Conservation (phyloP, 805 yeast genomes). For the Metschnikowia similis region DNA sequence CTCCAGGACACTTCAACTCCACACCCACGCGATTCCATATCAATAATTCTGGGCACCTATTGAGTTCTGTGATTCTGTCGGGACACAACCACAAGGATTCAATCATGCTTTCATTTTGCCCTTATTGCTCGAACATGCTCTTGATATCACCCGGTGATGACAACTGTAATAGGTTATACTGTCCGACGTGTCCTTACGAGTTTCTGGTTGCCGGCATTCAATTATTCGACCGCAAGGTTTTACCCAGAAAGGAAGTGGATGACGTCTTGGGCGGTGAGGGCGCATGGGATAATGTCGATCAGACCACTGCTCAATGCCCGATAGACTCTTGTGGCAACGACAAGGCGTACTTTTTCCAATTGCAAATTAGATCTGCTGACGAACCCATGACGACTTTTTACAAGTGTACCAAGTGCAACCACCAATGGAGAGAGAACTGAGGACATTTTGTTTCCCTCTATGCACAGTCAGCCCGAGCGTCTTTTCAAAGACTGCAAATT, state of each 20-base stretch:
- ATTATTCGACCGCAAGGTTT: conserved; percentile 76
- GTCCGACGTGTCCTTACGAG: conserved; percentile 94
- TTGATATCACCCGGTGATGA: conserved; percentile 55
- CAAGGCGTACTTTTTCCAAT: conserved; percentile 93
- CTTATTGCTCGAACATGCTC: conserved; percentile 89
- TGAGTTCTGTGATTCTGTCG: not conserved
- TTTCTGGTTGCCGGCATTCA: conserved; percentile 82
- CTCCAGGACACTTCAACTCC: not conserved
- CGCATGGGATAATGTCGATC: conserved; percentile 99
- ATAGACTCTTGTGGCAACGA: conserved; percentile 78
- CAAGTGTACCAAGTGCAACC: conserved; percentile 88
- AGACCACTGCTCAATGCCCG: conserved; percentile 91
- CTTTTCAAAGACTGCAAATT: not conserved
- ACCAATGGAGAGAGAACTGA: conserved; percentile 95
- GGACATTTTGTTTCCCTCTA: not conserved
- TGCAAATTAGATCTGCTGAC: conserved; percentile 96
- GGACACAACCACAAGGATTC: not conserved
- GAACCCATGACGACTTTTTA: conserved; percentile 99
- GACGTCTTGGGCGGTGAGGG: conserved; percentile 96
- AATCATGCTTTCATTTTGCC: conserved; percentile 88
- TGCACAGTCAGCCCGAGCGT: not conserved
- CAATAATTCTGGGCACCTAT: not conserved
- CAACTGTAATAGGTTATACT: conserved; percentile 65
- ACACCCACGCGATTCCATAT: not conserved
- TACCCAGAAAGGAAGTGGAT: conserved; percentile 87